Evolutionary conservation across 139 green algal genomes (phyloP).

Genomic region (Ettlia oleoabundans): DNA sequence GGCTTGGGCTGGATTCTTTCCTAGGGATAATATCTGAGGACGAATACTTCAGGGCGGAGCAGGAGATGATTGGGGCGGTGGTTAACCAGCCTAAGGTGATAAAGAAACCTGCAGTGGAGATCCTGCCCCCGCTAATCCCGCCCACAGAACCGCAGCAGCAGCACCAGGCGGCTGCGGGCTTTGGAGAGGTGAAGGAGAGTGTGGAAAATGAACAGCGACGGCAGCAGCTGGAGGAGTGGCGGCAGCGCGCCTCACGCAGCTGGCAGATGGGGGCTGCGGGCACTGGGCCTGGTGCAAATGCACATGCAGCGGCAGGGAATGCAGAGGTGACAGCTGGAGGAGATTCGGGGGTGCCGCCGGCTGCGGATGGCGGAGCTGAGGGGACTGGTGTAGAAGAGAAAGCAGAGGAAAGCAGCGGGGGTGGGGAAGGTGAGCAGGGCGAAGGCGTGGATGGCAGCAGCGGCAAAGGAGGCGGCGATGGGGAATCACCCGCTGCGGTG

Average conservation of each 20-base stretch:
- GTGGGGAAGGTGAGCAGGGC: neutral
- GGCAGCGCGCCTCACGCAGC: neutral
- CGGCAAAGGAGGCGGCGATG: too few relatives aligned
- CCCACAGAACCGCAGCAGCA: neutral
- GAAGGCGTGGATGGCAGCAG: neutral
- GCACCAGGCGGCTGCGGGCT: neutral
- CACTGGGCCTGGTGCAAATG: neutral
- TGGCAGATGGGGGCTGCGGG: neutral
- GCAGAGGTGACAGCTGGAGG: neutral
- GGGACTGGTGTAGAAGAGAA: neutral
- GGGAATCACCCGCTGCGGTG: too few relatives aligned
- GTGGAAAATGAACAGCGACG: neutral
- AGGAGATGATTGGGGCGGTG: neutral
- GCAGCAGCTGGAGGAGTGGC: conserved; percentile 18
- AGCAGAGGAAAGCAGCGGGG: neutral
- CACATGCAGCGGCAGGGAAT: neutral
- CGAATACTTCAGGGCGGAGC: neutral
- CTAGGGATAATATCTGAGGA: neutral
- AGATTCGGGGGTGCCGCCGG: too few relatives aligned
- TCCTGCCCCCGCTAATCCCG: conserved; percentile 16
- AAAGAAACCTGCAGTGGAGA: neutral
- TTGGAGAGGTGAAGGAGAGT: neutral
- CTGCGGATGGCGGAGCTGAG: neutral
- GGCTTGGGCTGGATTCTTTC: neutral
- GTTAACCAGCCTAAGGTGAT: conserved; percentile 10